Base-by-base conservation (phyloP, 2,329 filamentous ascomycete genomes). In the Cadophora gregata region DNA sequence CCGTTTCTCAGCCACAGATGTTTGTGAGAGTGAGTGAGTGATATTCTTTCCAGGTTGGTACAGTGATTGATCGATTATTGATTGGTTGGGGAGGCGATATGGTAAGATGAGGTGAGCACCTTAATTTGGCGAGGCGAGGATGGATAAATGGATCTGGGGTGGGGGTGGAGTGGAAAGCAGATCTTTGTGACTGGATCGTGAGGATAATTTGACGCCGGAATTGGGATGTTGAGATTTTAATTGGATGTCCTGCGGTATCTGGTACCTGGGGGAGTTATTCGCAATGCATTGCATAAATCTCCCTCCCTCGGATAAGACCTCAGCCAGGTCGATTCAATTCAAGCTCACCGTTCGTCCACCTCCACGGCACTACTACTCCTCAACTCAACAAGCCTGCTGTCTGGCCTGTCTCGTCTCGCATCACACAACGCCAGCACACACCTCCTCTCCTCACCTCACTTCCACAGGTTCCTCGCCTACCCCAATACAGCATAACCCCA, bases 61-160 rank as follows among this genome's bases (percentile, higher is more conserved):
- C 38, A 42, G 38, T 42, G 38, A n/a, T 5, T 21, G 42, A n/a
- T 7, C 5, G 7, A n/a, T 19, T 4, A 21, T 6, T 47, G 42
- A 47, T n/a, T 62, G 60, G 60, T 38, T 62, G n/a, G 16, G 60
- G 33, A 21, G 24, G n/a, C 4, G 38, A 8, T 12, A 47, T 24
- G 33, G 42, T 21, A 27, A 29, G 12, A 51, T 50, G 47, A 63
- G 38, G 53, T 63, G 50, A 63, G 62, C 51, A 63, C 62, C 53
- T 58, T 63, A 63, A 63, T 63, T 63, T 63, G 51, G 60, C 48
- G 31, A 31, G n/a, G n/a, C n/a, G n/a, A 42, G 38, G 31, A 33
- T 33, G 31, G 38, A 42, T n/a, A n/a, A n/a, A n/a, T n/a, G n/a
- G 38, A 42, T 42, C 38, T 42, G 38, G 38, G 38, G 38, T 42